These are phyloP conservation scores for Solanum stenotomum DNA, from an alignment of 257 asterid species.

Conservation along the genomic window DNA sequence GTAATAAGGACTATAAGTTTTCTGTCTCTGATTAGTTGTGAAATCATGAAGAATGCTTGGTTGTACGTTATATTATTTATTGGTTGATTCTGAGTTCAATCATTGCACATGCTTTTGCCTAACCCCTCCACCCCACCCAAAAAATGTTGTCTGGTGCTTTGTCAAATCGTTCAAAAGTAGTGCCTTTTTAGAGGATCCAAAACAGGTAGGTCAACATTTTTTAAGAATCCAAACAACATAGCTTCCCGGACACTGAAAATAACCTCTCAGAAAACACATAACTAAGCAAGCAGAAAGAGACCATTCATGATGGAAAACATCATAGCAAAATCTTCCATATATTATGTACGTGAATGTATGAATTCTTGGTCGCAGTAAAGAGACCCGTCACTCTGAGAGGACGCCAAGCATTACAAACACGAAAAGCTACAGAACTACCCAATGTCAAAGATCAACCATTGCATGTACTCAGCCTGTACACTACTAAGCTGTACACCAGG, in stretches of 20 bases:
- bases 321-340: background rate
- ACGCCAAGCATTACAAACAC: constrained; percentile 2
- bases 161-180: background rate
- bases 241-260: background rate
- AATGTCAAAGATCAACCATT: background rate
- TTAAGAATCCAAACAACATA: background rate
- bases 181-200: background rate
- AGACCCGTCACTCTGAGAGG: constrained; percentile 9
- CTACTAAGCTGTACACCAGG: constrained; percentile 34
- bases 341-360: background rate
- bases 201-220: background rate
- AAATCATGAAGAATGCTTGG: background rate
- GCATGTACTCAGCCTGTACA: constrained; percentile 10
- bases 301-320: background rate
- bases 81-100: background rate
- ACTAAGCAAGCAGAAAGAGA: background rate
- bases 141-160: background rate
- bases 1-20: background rate
- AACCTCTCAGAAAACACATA: background rate
- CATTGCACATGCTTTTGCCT: background rate
- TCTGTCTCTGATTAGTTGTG: background rate
- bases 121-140: background rate
- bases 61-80: background rate
- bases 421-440: background rate
- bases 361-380: background rate